These are phyloP conservation scores for Digitaria exilis DNA, from an alignment of 202 grass and related monocot genomes.

Conservation along the genomic window DNA sequence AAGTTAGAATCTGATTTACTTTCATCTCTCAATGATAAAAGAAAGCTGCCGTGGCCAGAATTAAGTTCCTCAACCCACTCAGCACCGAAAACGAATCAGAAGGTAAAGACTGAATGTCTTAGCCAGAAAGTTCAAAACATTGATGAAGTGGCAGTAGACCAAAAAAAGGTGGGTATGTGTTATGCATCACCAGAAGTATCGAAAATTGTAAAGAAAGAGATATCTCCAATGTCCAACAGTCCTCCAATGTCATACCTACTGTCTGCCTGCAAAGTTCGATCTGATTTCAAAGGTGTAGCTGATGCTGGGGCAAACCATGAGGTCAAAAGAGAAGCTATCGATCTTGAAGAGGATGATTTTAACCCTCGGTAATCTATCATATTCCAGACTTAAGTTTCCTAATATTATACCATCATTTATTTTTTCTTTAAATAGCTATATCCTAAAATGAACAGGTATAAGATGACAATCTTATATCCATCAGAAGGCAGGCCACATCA, in stretches of 20 bases:
- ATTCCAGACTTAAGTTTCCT: conserved; percentile 19
- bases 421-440: conserved; percentile 24
- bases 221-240: neutral
- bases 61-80: conserved; percentile 45
- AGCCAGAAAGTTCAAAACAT: conserved; percentile 28
- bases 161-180: conserved; percentile 25
- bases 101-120: conserved; percentile 40
- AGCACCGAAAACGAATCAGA: conserved; percentile 49
- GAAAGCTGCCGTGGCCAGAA: conserved; percentile 48
- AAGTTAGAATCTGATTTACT: conserved; percentile 35
- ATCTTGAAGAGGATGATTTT: conserved; percentile 46
- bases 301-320: conserved; percentile 20
- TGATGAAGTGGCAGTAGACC: conserved; percentile 25
- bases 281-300: conserved; percentile 24
- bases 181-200: conserved; percentile 40
- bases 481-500: conserved; percentile 41
- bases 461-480: conserved; percentile 43
- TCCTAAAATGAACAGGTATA: conserved; percentile 51
- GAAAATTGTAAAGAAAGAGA: conserved; percentile 40
- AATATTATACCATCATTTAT: conserved; percentile 8
- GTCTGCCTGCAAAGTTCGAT: conserved; percentile 28
- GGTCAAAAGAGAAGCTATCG: conserved; percentile 28
- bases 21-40: conserved; percentile 47
- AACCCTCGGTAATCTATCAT: conserved; percentile 47
- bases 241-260: conserved; percentile 6